Conservation (phyloP, 2,329 filamentous ascomycete genomes). For the Didymella segeticola region DNA sequence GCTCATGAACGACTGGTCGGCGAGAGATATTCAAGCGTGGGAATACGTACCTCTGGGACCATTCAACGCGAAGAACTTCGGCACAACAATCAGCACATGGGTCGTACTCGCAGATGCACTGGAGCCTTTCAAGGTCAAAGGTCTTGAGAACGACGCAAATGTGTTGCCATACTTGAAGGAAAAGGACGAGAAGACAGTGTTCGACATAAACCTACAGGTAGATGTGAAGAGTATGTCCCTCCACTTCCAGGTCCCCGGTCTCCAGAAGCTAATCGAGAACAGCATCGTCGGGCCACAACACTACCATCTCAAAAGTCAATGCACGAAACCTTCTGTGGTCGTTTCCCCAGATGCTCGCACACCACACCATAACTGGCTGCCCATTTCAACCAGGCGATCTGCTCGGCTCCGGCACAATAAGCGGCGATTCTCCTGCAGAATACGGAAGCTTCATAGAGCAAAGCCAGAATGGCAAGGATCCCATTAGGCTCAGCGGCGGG, state of each 20-base stretch:
- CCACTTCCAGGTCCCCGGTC: not conserved
- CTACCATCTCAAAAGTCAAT: constrained; percentile 66
- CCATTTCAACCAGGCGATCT: constrained; percentile 76
- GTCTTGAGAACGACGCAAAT: constrained; percentile 62
- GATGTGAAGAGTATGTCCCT: constrained; percentile 59
- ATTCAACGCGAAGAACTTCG: constrained; percentile 86
- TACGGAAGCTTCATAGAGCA: constrained; percentile 76
- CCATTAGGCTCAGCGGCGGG: constrained; percentile 67
- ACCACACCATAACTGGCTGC: constrained; percentile 79
- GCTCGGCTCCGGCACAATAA: constrained; percentile 80
- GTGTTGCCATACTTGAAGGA: constrained; percentile 71
- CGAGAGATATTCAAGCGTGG: constrained; percentile 82
- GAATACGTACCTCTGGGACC: constrained; percentile 84
- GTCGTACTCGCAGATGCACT: constrained; percentile 78
- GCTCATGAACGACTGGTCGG: constrained; percentile 87
- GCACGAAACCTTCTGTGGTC: constrained; percentile 78
- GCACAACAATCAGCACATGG: constrained; percentile 79
- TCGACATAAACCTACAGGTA: constrained; percentile 73
- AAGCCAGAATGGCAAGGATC: constrained; percentile 70
- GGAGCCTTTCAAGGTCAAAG: constrained; percentile 67
- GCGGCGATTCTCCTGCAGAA: constrained; percentile 63
- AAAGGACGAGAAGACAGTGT: constrained; percentile 64
- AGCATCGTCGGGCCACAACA: constrained; percentile 58
- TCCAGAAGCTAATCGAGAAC: constrained; percentile 5
- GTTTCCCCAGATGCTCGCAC: constrained; percentile 82